A percentile compares a stretch with the other conserved stretches of the same genome.
Evolutionary conservation across 2,329 filamentous ascomycete genomes (phyloP).

Genomic region (Grosmannia clavigera): DNA sequence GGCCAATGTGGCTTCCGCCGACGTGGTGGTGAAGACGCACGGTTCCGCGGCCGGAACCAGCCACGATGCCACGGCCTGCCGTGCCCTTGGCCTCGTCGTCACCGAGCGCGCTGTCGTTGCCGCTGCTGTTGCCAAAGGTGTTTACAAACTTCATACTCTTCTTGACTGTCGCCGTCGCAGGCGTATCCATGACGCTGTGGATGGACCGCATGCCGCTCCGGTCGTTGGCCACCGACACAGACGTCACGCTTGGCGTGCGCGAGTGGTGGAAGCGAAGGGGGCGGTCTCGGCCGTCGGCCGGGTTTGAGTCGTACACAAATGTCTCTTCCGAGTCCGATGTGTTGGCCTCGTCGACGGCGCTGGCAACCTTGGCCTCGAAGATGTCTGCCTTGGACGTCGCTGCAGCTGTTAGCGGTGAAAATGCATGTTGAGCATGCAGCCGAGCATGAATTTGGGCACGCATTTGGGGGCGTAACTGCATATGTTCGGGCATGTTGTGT

Average conservation of each 20-base stretch:
- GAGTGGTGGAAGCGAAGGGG: constrained; percentile 66
- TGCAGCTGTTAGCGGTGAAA: neutral
- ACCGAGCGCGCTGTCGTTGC: constrained; percentile 39
- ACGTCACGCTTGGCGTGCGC: constrained; percentile 86
- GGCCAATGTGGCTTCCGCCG: constrained; percentile 38
- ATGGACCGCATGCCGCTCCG: constrained; percentile 49
- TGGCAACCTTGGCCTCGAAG: constrained; percentile 94
- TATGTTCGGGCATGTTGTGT: neutral
- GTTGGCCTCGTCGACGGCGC: constrained; percentile 87
- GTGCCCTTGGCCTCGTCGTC: constrained; percentile 54
- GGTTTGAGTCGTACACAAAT: constrained; percentile 98
- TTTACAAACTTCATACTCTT: constrained; percentile 96
- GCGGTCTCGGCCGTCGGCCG: constrained; percentile 52
- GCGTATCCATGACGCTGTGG: constrained; percentile 49
- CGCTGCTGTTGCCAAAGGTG: constrained; percentile 56
- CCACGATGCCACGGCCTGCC: constrained; percentile 45
- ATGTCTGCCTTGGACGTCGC: constrained; percentile 91
- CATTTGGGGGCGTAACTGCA: neutral
- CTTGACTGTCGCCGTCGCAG: constrained; percentile 49
- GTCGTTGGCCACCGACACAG: constrained; percentile 58
- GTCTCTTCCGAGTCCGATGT: constrained; percentile 97
- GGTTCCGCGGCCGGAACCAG: constrained; percentile 52
- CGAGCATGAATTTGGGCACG: no score
- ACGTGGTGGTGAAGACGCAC: constrained; percentile 63
- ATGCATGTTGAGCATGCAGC: no score